Evolutionary conservation across 2,329 filamentous ascomycete genomes (phyloP), one percentile per base, ranked within the genome.

Genomic region (Fusarium neocosmosporiellum): DNA sequence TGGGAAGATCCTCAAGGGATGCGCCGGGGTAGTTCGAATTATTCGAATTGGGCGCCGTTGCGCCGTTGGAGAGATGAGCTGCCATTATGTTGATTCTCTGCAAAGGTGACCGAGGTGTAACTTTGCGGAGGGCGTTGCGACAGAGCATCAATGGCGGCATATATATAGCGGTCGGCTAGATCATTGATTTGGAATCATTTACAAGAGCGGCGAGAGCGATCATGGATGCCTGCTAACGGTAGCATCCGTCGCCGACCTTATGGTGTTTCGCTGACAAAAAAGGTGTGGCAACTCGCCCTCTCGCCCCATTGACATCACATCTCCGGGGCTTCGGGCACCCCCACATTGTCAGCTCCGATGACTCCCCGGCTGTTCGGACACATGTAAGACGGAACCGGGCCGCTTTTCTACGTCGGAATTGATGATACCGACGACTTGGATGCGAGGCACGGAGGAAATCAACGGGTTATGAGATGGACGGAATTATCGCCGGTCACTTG

Each of bases 1-100:
- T 92, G 41, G 90, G 89, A 18, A 92, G 84, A 59, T 89, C 86
- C 73, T 84, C 83, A 57, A 92, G 81, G 34, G 86, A 82, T 37
- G 80, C 77, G 66, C 82, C 81, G 57, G 75, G 71, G 41, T 73
- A 70, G 2, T 67, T 34, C 2, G 63, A 62, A 20, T 48, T 36
- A n/a, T 33, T 31, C 13, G 72, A 43, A 27, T 48, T 54, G 14
- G 70, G 46, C 58, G 70, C 27, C 22, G 46, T 43, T 54, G 73
- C 63, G 72, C 81, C 75, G 61, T 79, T 80, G 50, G 79, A 80
- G 31, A 79, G 73, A 57, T 77, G 74, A 53, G 80, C 78, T 62
- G 83, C 79, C 83, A 82, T 82, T 62, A 73, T 69, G 48, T 66
- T 71, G 59, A 74, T 70, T 69, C 73, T 72, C 61, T 65, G 72